Base-by-base conservation (phyloP, 768 basidiomycete species). In the Cystofilobasidium macerans region DNA sequence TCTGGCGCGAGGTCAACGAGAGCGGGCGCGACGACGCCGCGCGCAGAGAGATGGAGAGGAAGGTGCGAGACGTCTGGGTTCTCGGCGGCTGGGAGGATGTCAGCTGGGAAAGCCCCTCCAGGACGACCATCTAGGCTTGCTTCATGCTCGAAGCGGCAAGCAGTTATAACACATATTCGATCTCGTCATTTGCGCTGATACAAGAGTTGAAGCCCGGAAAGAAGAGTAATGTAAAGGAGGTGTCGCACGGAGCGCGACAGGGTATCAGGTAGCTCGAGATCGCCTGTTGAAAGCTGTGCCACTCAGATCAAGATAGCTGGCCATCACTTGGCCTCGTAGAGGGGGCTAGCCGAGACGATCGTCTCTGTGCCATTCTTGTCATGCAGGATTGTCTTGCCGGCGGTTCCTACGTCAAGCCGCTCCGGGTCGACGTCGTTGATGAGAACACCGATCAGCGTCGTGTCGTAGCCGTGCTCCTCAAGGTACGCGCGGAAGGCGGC, bases 401-500 rank as follows among this genome's bases (percentile, higher is more conserved):
- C 12, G 12, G 38, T 16, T 9, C 22, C 45, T 6, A 1, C 22
- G 45, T 47, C 45, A n/a, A 47, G 22, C 45, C 45, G 45, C 45
- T 47, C 51, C 12, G 51, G 51, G 51, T 54, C 51, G 14, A 30
- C 38, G n/a, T 57, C 63, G 30, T 18, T 32, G 13, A 64, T 47
- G 24, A 62, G 36, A 1, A 4, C 1, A 11, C 88, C 89, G 86
- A 90, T 86, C 57, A 77, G 78, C 11, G 82, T 79, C 38, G 84
- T 86, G 73, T 93, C 89, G 72, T 84, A 93, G 12, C 89, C 89
- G 72, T 90, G 75, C 12, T 77, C 81, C 71, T 84, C 84, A 62
- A 95, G 81, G 74, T 93, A 93, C 70, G 81, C 81, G 62, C 88
- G 87, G 84, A 93, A 93, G 82, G 86, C 70, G 86, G 40, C 11